phyloP scores from a whole-genome alignment of 352 stramenopile genomes.

The Globisporangium sylvaticum region DNA sequence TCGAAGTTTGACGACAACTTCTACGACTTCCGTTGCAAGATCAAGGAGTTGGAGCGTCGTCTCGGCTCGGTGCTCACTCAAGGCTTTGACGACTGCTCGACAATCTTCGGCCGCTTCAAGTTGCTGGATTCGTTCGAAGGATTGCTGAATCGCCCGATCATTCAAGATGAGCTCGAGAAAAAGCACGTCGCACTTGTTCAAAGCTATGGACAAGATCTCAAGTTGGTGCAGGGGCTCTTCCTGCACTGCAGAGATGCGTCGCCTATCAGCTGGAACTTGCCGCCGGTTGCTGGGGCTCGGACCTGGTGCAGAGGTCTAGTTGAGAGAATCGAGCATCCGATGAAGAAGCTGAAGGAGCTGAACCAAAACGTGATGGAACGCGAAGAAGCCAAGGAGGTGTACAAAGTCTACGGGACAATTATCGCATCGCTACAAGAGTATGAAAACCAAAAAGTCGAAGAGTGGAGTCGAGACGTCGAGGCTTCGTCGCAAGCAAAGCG shows the following conservation, averaged over 20 bases:
- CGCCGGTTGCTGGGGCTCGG: conserved; percentile 92
- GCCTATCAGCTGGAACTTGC: conserved; percentile 94
- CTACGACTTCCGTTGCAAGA: conserved; percentile 95
- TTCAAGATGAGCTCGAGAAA: conserved; percentile 96
- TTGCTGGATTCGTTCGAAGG: conserved; percentile 96
- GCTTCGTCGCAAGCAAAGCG: conserved; percentile 94
- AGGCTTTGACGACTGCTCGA: conserved; percentile 96
- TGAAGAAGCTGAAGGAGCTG: conserved; percentile 95
- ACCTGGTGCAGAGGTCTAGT: conserved; percentile 96
- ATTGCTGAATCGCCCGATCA: conserved; percentile 93
- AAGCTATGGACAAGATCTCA: conserved; percentile 94
- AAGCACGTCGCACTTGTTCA: conserved; percentile 97
- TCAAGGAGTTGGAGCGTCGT: conserved; percentile 97
- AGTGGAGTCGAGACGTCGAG: conserved; percentile 96
- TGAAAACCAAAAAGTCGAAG: conserved; percentile 95
- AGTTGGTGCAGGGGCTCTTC: conserved; percentile 97
- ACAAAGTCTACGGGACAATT: conserved; percentile 96
- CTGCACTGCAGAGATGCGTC: conserved; percentile 90
- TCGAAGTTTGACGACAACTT: conserved; percentile 98
- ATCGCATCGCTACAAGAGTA: conserved; percentile 96
- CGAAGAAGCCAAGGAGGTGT: conserved; percentile 97
- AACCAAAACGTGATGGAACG: conserved; percentile 97
- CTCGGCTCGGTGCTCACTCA: conserved; percentile 95
- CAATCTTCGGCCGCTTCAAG: conserved; percentile 97
- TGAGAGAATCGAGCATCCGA: conserved; percentile 95